A percentile compares a stretch with the other conserved stretches of the same genome.
phyloP scores from a whole-genome alignment of 768 basidiomycete genomes.

The Podaxis carcinomalis region DNA sequence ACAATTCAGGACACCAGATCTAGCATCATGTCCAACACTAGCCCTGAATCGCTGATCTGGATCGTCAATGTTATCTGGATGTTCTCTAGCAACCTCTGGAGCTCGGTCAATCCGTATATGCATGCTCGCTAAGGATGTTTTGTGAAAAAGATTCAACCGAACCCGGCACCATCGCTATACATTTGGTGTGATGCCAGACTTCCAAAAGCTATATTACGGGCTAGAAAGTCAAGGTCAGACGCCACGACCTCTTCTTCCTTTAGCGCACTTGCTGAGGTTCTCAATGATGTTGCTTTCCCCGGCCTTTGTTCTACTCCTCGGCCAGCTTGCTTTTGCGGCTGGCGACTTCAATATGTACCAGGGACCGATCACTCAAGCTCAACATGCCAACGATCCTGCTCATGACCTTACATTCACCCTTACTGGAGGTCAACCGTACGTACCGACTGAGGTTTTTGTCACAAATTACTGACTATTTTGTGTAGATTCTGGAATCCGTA shows the following conservation, averaged over 20 bases:
- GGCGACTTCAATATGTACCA: not conserved
- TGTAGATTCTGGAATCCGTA: conserved; percentile 12
- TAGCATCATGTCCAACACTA: not conserved
- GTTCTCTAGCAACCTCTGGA: not conserved
- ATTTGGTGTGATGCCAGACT: not conserved
- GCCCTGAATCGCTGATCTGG: not conserved
- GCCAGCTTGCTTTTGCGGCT: conserved; percentile 3
- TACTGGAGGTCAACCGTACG: conserved; percentile 14
- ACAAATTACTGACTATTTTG: not conserved
- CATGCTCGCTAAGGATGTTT: not conserved
- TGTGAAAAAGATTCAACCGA: not conserved
- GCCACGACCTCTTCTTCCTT: not conserved
- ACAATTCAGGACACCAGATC: not conserved
- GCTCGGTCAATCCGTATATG: not conserved
- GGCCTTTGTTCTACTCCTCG: conserved; percentile 5
- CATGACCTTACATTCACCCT: conserved; percentile 11
- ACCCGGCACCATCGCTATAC: not conserved
- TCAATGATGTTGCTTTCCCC: conserved; percentile 3
- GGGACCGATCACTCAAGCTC: not conserved
- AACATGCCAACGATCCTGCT: conserved; percentile 6
- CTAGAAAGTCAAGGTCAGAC: not conserved
- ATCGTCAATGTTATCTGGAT: not conserved
- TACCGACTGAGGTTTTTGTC: not conserved
- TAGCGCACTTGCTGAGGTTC: not conserved
- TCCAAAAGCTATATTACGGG: not conserved